These are phyloP conservation scores for Trichomonas tenax DNA, from an alignment of 208 protist genomes.

Conservation along the genomic window DNA sequence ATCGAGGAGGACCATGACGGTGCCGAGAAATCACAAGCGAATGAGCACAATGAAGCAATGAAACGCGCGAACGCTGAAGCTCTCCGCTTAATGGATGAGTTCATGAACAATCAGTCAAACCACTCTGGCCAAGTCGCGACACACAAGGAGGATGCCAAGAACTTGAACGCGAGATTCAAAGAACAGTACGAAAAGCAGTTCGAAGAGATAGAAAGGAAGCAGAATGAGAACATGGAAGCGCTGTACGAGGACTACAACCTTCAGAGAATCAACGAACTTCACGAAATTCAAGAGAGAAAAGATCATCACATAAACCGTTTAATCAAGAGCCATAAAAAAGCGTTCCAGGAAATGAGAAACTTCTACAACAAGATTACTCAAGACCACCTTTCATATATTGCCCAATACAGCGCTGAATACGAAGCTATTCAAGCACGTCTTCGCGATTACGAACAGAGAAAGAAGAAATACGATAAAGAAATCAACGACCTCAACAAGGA, in stretches of 20 bases:
- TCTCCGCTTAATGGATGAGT: neutral
- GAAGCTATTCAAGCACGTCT: neutral
- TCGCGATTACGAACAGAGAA: neutral
- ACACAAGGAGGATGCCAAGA: neutral
- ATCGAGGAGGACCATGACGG: neutral
- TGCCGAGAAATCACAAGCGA: neutral
- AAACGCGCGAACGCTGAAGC: neutral
- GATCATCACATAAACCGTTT: slow-evolving; percentile 34
- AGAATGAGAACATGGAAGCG: neutral
- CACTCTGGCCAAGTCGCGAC: neutral
- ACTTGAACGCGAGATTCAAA: neutral
- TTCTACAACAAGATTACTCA: slow-evolving; percentile 32
- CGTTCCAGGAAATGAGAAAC: slow-evolving; percentile 31
- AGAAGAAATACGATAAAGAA: slow-evolving; percentile 4
- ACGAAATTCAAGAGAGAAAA: slow-evolving; percentile 38
- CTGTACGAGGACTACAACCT: neutral
- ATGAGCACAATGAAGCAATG: neutral
- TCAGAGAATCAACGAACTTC: slow-evolving; percentile 17
- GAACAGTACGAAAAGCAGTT: neutral
- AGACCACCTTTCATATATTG: neutral
- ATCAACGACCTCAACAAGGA: neutral
- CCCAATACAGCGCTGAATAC: neutral
- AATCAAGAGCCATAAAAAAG: slow-evolving; percentile 32
- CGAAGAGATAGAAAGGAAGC: neutral
- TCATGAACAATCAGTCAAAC: neutral